phyloP scores from a whole-genome alignment of 2,329 filamentous ascomycete species.

The Penicillium oxalicum region DNA sequence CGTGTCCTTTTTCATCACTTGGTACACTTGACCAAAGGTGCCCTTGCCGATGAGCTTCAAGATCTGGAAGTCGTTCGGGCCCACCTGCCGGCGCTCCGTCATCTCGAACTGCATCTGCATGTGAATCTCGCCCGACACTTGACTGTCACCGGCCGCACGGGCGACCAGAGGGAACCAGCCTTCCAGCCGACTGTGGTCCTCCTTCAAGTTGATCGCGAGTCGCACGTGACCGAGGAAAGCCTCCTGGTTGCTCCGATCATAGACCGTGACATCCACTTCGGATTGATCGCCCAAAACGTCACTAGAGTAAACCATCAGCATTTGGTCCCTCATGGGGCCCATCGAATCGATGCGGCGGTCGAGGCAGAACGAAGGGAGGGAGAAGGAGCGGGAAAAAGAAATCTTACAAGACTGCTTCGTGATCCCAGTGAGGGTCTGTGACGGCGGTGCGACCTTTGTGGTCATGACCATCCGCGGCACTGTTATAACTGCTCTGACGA shows the following conservation, averaged over 20 bases:
- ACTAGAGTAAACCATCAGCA: conserved; percentile 42
- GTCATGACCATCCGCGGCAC: conserved; percentile 61
- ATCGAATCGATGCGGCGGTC: conserved; percentile 16
- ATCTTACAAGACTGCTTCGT: conserved; percentile 87
- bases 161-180: conserved; percentile 81
- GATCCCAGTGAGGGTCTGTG: conserved; percentile 90
- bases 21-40: conserved; percentile 97
- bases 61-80: conserved; percentile 92
- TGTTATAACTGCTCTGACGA: conserved; percentile 93
- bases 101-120: conserved; percentile 81
- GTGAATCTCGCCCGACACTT: conserved; percentile 78
- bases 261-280: conserved; percentile 86
- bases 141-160: conserved; percentile 70
- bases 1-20: conserved; percentile 95
- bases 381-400: not conserved
- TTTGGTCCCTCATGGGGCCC: conserved; percentile 9
- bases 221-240: conserved; percentile 88
- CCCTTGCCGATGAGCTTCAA: conserved; percentile 95
- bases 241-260: conserved; percentile 78
- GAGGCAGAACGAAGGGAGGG: not conserved
- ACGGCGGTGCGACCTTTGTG: conserved; percentile 56
- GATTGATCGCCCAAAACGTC: conserved; percentile 91
- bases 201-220: conserved; percentile 64
- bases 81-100: conserved; percentile 83
- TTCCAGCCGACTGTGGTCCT: conserved; percentile 65